Conservation (phyloP, 2,329 filamentous ascomycete genomes). For the Bipolaris cookei region DNA sequence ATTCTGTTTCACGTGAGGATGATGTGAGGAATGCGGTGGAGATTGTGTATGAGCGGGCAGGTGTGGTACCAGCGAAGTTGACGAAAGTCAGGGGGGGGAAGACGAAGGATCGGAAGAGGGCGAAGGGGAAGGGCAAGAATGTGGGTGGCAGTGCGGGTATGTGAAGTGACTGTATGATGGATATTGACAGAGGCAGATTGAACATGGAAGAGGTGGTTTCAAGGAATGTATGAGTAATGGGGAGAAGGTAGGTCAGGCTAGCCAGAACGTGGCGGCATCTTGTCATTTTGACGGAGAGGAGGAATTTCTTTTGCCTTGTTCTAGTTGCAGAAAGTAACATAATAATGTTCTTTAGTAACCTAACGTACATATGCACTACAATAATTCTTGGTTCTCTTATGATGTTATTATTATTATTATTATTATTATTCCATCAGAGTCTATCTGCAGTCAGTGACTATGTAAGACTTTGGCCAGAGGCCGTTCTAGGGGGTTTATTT, state of each 20-base stretch:
- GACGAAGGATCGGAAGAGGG: slow-evolving; percentile 4
- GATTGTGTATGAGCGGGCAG: slow-evolving; percentile 18
- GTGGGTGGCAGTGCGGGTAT: neutral
- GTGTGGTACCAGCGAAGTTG: slow-evolving; percentile 9
- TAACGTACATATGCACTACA: too few relatives aligned
- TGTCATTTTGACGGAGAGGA: neutral
- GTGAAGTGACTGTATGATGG: neutral
- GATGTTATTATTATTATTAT: too few relatives aligned
- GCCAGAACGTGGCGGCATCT: too few relatives aligned
- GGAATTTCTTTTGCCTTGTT: neutral
- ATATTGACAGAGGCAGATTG: neutral
- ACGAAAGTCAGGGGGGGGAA: slow-evolving; percentile 15
- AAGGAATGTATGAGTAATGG: neutral
- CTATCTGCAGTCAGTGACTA: too few relatives aligned
- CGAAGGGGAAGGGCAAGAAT: slow-evolving; percentile 12
- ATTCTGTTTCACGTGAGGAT: neutral
- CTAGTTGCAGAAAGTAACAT: neutral
- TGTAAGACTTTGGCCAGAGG: too few relatives aligned
- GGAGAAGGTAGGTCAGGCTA: too few relatives aligned
- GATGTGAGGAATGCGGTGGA: slow-evolving; percentile 17
- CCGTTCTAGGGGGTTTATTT: too few relatives aligned
- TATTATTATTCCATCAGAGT: too few relatives aligned
- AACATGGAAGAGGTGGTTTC: neutral
- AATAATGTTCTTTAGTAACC: neutral
- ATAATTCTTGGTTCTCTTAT: too few relatives aligned